Evolutionary conservation across 2,329 filamentous ascomycete species (phyloP).

Genomic region (Chalaropsis ovoidea): DNA sequence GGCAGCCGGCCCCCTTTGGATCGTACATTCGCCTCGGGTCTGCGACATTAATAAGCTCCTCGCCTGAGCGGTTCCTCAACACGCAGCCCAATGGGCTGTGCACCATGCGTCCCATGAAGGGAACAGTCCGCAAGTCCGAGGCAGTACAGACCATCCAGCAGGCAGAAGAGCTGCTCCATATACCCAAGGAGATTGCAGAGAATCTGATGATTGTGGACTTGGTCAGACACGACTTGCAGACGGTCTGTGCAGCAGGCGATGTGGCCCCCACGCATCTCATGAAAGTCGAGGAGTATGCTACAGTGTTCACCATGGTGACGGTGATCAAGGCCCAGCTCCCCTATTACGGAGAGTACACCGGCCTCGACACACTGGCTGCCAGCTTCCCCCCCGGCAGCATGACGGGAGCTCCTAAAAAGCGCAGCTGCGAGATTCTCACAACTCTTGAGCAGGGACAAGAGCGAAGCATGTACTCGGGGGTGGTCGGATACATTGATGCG

Average conservation of each 20-base stretch:
- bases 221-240: constrained; percentile 84
- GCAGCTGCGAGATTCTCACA: constrained; percentile 73
- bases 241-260: constrained; percentile 64
- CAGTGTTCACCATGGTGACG: constrained; percentile 83
- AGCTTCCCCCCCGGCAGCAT: constrained; percentile 85
- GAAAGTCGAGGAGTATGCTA: constrained; percentile 81
- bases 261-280: constrained; percentile 71
- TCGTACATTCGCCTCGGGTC: constrained; percentile 64
- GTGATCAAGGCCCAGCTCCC: constrained; percentile 64
- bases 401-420: constrained; percentile 92
- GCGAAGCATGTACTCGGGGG: constrained; percentile 74
- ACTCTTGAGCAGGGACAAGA: constrained; percentile 52
- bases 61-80: constrained; percentile 78
- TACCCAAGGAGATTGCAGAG: constrained; percentile 85
- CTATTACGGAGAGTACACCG: constrained; percentile 38
- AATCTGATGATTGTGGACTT: constrained; percentile 98
- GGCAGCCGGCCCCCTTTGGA: constrained; percentile 75
- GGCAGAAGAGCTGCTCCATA: constrained; percentile 61
- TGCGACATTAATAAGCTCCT: constrained; percentile 67
- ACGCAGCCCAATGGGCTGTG: constrained; percentile 45
- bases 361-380: constrained; percentile 64
- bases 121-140: constrained; percentile 72
- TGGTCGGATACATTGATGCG: constrained; percentile 81
- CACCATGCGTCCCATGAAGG: constrained; percentile 90
- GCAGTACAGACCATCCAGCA: constrained; percentile 56